Conservation (phyloP, 768 basidiomycete species). For the Phylloporus arenicola region DNA sequence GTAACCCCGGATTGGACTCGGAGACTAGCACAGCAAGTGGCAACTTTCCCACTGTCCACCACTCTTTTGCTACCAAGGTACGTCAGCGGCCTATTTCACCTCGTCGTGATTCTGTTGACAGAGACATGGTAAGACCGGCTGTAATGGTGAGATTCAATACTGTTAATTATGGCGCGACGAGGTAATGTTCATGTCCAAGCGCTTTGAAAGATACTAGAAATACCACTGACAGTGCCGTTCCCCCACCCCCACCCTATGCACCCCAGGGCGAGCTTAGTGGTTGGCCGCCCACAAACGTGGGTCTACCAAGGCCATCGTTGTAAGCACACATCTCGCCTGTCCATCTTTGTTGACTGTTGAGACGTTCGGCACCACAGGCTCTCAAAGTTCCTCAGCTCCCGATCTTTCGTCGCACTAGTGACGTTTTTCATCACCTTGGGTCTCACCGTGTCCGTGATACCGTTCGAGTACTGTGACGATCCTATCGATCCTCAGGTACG, state of each 20-base stretch:
- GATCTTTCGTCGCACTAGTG: not conserved
- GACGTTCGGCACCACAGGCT: not conserved
- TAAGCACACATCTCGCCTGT: constrained; percentile 1
- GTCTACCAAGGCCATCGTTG: not conserved
- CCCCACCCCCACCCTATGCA: not conserved
- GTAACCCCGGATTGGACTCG: no score
- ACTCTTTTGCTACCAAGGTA: not conserved
- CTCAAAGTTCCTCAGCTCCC: not conserved
- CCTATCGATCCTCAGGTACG: constrained; percentile 15
- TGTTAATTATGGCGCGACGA: not conserved
- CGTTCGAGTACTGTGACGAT: constrained; percentile 16
- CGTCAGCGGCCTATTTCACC: not conserved
- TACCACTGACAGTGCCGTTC: not conserved
- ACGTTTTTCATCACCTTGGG: not conserved
- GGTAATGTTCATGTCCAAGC: not conserved
- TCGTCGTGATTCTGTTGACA: not conserved
- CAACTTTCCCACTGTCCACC: no score
- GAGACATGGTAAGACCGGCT: not conserved
- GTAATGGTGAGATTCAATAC: not conserved
- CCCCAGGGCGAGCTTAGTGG: not conserved
- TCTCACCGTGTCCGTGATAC: constrained; percentile 7
- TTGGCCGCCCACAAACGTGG: not conserved
- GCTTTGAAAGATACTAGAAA: not conserved
- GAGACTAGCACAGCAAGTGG: no score
- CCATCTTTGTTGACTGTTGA: not conserved